phyloP scores from a whole-genome alignment of 2,329 filamentous ascomycete genomes.

The Aspergillus vadensis region DNA sequence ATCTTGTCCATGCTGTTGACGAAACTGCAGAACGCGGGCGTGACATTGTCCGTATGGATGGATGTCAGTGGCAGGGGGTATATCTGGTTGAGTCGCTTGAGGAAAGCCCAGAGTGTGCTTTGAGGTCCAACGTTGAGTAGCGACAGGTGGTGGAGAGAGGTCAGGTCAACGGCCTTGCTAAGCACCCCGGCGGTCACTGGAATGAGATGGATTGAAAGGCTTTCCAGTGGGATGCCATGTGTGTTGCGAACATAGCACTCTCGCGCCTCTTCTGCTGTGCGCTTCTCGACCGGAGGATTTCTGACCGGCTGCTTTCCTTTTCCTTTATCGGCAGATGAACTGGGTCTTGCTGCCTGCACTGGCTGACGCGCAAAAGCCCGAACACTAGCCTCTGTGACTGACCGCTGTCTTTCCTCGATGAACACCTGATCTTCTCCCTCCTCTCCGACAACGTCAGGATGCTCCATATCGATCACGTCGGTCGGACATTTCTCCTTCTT shows the following conservation, averaged over 20 bases:
- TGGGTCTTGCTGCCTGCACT: neutral
- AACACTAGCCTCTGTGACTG: neutral
- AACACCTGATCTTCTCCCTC: neutral
- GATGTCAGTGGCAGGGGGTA: constrained; percentile 56
- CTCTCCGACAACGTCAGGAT: neutral
- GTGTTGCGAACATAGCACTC: constrained; percentile 59
- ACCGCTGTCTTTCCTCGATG: neutral
- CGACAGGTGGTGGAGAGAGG: constrained; percentile 59
- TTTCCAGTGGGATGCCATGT: constrained; percentile 59
- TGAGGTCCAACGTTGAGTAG: constrained; percentile 67
- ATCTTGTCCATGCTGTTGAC: constrained; percentile 57
- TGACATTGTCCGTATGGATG: constrained; percentile 67
- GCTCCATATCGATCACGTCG: neutral
- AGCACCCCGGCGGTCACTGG: constrained; percentile 63
- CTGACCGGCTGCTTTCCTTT: neutral
- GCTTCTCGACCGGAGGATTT: neutral
- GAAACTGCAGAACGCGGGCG: constrained; percentile 47
- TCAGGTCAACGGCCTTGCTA: constrained; percentile 58
- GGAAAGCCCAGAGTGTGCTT: constrained; percentile 59
- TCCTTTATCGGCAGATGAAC: neutral
- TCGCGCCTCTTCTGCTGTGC: constrained; percentile 8
- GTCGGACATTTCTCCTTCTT: neutral
- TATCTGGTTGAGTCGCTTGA: constrained; percentile 57
- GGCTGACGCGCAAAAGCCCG: neutral
- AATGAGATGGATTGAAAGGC: constrained; percentile 60